phyloP scores from a whole-genome alignment of 768 basidiomycete species.

The Phanerochaete sordida region DNA sequence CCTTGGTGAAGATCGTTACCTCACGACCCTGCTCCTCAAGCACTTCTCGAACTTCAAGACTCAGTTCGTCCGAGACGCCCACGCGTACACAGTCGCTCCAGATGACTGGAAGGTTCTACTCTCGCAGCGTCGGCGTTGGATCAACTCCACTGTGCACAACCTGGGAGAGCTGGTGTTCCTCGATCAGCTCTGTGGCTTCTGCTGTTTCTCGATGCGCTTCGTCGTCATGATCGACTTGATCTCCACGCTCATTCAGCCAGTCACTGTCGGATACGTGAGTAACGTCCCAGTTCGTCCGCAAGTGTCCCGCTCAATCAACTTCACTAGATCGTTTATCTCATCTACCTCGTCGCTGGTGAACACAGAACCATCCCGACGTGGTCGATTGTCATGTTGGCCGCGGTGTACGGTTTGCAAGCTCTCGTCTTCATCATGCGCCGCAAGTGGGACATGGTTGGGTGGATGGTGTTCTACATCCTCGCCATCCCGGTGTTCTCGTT shows the following conservation, averaged over 20 bases:
- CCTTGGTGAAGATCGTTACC: slow-evolving; percentile 98
- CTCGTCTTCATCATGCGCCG: slow-evolving; percentile 87
- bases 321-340: slow-evolving; percentile 77
- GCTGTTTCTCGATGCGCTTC: slow-evolving; percentile 99
- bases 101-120: slow-evolving; percentile 93
- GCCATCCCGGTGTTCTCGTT: slow-evolving; percentile 94
- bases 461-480: slow-evolving; percentile 95
- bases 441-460: slow-evolving; percentile 98
- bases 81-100: slow-evolving; percentile 92
- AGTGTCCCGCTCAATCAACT: slow-evolving; percentile 10
- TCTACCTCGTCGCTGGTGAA: slow-evolving; percentile 72
- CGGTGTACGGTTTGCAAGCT: slow-evolving; percentile 90
- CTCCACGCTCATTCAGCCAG: slow-evolving; percentile 80
- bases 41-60: slow-evolving; percentile 95
- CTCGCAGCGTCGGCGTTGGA: slow-evolving; percentile 98
- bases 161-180: slow-evolving; percentile 89
- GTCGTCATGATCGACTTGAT: slow-evolving; percentile 95
- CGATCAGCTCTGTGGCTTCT: slow-evolving; percentile 92
- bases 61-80: slow-evolving; percentile 91
- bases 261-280: slow-evolving; percentile 87
- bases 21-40: slow-evolving; percentile 93
- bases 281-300: neutral
- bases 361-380: slow-evolving; percentile 69
- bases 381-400: slow-evolving; percentile 89
- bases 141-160: slow-evolving; percentile 99